These are phyloP conservation scores for Cercospora sojina DNA, from an alignment of 2,329 filamentous ascomycete species.

Conservation along the genomic window DNA sequence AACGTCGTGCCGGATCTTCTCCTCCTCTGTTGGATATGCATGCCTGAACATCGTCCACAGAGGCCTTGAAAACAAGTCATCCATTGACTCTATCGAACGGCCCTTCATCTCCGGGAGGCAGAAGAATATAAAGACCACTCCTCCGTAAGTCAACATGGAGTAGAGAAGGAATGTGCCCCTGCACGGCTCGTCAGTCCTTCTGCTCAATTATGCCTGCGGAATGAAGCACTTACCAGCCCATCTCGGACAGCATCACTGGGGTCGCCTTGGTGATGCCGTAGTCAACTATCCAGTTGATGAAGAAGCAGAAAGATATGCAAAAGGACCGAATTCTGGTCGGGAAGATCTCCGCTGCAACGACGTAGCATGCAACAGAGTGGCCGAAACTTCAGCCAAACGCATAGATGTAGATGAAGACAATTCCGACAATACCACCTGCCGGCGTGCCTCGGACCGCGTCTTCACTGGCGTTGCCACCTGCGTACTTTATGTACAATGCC, in stretches of 20 bases:
- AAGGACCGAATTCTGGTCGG: conserved; percentile 24
- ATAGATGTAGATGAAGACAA: conserved; percentile 24
- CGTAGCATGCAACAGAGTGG: conserved; percentile 24
- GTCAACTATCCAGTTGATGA: conserved; percentile 29
- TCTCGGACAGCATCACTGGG: conserved; percentile 24
- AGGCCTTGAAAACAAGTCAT: conserved; percentile 24
- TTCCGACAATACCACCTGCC: conserved; percentile 24
- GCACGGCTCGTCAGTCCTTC: background rate
- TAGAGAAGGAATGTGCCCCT: conserved; percentile 25
- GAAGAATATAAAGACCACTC: conserved; percentile 26
- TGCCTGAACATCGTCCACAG: conserved; percentile 26
- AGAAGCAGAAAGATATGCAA: conserved; percentile 29
- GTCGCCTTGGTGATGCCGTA: conserved; percentile 26
- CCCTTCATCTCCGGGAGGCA: conserved; percentile 27
- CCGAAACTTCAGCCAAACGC: conserved; percentile 26
- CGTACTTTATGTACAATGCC: conserved; percentile 24
- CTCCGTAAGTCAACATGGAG: conserved; percentile 22
- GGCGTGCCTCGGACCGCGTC: conserved; percentile 17
- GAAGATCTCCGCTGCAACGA: conserved; percentile 26
- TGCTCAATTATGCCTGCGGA: background rate
- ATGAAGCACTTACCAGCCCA: conserved; percentile 13
- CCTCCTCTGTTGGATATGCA: conserved; percentile 27
- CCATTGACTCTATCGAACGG: conserved; percentile 28
- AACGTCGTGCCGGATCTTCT: conserved; percentile 26
- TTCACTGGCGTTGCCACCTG: background rate